Conservation (phyloP, 176 grass and related monocot genomes). For the Carex myosuroides region DNA sequence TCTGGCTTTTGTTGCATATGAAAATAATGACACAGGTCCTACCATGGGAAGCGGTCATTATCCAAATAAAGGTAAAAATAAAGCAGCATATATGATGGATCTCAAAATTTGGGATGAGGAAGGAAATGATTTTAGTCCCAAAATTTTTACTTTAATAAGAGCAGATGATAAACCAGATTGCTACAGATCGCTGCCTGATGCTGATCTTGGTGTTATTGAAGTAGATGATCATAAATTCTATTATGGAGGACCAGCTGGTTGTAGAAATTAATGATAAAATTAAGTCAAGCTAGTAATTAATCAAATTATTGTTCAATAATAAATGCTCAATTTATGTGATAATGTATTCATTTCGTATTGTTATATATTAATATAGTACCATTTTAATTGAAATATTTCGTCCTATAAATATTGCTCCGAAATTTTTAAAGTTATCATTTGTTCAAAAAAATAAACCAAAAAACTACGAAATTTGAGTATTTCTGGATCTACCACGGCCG, state of each 20-base stretch:
- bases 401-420: too few species aligned
- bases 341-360: too few species aligned
- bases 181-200: not conserved
- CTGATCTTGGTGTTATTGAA: too few species aligned
- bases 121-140: not conserved
- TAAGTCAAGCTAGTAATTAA: too few species aligned
- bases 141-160: not conserved
- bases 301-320: too few species aligned
- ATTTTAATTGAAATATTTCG: too few species aligned
- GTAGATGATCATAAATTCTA: not conserved
- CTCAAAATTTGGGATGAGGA: not conserved
- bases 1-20: not conserved
- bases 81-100: slow-evolving; percentile 1
- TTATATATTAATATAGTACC: too few species aligned
- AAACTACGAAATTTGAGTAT: too few species aligned
- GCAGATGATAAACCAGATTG: not conserved
- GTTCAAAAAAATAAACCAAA: too few species aligned
- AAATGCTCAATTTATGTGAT: too few species aligned
- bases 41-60: slow-evolving; percentile 5
- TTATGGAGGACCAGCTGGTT: not conserved
- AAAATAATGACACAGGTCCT: not conserved
- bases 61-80: not conserved
- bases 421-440: too few species aligned
- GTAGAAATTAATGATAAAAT: not conserved
- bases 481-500: too few species aligned